Percentiles rank a stretch among this genome's conserved stretches.
Evolutionary conservation across 768 basidiomycete genomes (phyloP).

Genomic region (Tricholoma saponaceum): DNA sequence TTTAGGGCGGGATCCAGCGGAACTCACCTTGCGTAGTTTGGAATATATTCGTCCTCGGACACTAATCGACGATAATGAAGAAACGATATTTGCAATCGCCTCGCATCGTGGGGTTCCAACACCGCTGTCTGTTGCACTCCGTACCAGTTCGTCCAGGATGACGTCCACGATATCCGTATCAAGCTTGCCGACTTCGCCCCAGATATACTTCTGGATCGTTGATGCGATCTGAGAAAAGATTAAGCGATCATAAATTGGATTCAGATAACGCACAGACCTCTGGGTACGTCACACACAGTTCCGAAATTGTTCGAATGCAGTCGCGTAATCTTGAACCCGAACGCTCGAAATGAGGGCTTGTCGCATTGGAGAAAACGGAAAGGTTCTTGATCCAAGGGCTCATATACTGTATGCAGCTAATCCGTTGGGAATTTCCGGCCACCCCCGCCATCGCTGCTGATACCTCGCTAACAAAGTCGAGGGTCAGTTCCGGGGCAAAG

Average conservation of each 20-base stretch:
- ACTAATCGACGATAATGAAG: slow-evolving; percentile 69
- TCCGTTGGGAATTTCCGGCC: slow-evolving; percentile 50
- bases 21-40: slow-evolving; percentile 69
- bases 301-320: slow-evolving; percentile 74
- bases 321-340: slow-evolving; percentile 76
- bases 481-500: slow-evolving; percentile 76
- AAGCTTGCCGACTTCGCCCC: slow-evolving; percentile 70
- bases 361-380: slow-evolving; percentile 63
- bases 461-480: slow-evolving; percentile 89
- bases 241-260: slow-evolving; percentile 1
- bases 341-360: slow-evolving; percentile 61
- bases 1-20: background rate
- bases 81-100: slow-evolving; percentile 67
- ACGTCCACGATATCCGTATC: slow-evolving; percentile 66
- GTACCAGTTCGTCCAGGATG: slow-evolving; percentile 75
- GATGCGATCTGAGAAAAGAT: slow-evolving; percentile 49
- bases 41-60: slow-evolving; percentile 76
- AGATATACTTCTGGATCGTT: slow-evolving; percentile 69
- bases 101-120: slow-evolving; percentile 74
- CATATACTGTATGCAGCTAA: slow-evolving; percentile 77
- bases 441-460: slow-evolving; percentile 57
- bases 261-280: slow-evolving; percentile 42
- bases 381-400: slow-evolving; percentile 89
- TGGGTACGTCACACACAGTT: slow-evolving; percentile 67
- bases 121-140: slow-evolving; percentile 81